Conservation (phyloP, 139 green algal species). For the Desmodesmus armatus region DNA sequence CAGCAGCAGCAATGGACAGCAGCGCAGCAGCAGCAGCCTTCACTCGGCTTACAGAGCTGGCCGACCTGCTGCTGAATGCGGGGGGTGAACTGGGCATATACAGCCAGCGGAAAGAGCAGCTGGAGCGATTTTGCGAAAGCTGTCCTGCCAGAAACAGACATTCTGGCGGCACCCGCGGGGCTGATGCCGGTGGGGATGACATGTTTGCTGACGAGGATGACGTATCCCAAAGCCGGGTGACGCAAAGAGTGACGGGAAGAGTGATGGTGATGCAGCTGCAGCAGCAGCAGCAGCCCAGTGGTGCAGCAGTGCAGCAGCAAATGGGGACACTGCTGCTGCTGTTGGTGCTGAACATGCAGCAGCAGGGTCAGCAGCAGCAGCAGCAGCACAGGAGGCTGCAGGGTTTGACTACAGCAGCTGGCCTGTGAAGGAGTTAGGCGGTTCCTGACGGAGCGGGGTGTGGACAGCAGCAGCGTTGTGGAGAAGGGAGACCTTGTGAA, state of each 20-base stretch:
- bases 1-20: conserved; percentile 1
- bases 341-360: neutral
- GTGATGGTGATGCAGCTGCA: too few species aligned
- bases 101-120: conserved; percentile 47
- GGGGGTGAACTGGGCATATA: conserved; percentile 64
- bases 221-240: neutral
- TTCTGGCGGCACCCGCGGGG: neutral
- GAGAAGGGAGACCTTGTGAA: conserved; percentile 80
- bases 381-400: conserved; percentile 8
- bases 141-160: conserved; percentile 30
- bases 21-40: conserved; percentile 31
- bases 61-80: conserved; percentile 52
- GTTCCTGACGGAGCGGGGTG: conserved; percentile 65
- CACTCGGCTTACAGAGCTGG: conserved; percentile 54
- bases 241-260: neutral
- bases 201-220: conserved; percentile 47
- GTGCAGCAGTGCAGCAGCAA: neutral
- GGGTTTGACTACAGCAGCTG: conserved; percentile 71
- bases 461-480: conserved; percentile 62
- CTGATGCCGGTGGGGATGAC: conserved; percentile 28
- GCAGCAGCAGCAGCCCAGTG: neutral
- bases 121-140: conserved; percentile 47
- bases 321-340: too few species aligned
- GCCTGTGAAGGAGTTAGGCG: conserved; percentile 84
- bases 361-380: conserved; percentile 8